Percentiles rank a stretch among this genome's conserved stretches.
These are phyloP conservation scores for Sequoia sempervirens DNA, from an alignment of 75 land plant species.

Conservation along the genomic window DNA sequence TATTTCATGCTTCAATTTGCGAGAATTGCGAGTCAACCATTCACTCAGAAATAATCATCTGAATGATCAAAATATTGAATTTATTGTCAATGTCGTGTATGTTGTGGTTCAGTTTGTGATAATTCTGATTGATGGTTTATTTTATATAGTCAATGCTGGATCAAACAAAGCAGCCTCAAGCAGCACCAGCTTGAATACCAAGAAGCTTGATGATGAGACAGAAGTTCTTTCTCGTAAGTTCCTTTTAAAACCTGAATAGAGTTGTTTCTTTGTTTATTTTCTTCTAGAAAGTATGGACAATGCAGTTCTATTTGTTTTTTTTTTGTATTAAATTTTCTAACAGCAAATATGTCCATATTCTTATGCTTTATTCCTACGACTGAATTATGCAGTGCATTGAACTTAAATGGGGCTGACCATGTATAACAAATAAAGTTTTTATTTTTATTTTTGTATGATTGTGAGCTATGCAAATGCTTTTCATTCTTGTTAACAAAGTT, in stretches of 20 bases:
- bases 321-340: not conserved
- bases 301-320: not conserved
- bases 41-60: not conserved
- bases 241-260: not conserved
- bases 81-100: not conserved
- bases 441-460: too few species aligned
- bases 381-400: not conserved
- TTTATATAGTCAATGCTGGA: conserved; percentile 66
- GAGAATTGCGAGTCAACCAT: too few species aligned
- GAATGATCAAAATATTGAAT: not conserved
- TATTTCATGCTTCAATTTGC: too few species aligned
- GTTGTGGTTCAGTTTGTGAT: not conserved
- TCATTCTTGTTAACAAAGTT: not conserved
- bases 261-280: not conserved
- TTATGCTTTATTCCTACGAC: not conserved
- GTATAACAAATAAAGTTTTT: not conserved
- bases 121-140: not conserved
- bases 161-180: conserved; percentile 94
- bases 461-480: too few species aligned
- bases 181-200: conserved; percentile 84
- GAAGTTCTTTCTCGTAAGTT: conserved; percentile 91
- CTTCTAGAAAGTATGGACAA: not conserved
- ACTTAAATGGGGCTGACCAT: not conserved
- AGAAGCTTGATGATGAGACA: conserved; percentile 95
- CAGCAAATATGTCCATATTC: not conserved